Percentiles rank a stretch among this genome's conserved stretches.
phyloP scores from a whole-genome alignment of 2,329 filamentous ascomycete species.

The Epichloe sibirici region DNA sequence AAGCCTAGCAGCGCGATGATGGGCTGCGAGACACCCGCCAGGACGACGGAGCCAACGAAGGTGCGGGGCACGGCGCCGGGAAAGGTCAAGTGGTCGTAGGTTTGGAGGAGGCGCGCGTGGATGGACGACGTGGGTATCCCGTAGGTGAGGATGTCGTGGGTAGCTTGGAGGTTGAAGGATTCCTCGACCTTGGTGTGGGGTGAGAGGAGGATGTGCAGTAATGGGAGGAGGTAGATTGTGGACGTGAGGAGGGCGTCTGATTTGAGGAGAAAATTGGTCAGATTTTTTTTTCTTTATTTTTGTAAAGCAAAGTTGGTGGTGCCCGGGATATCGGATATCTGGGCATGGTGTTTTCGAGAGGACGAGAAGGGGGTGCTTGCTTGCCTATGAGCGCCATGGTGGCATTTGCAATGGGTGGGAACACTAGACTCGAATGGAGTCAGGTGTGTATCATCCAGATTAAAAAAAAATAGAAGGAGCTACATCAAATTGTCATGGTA shows the following conservation, averaged over 20 bases:
- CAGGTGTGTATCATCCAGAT: no score
- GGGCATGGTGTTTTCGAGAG: neutral
- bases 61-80: constrained; percentile 85
- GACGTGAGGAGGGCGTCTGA: constrained; percentile 14
- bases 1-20: constrained; percentile 45
- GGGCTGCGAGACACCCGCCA: constrained; percentile 62
- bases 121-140: constrained; percentile 48
- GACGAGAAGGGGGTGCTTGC: neutral
- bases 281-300: neutral
- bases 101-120: constrained; percentile 36
- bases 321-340: neutral
- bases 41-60: constrained; percentile 68
- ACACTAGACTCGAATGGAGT: no score
- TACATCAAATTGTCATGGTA: neutral
- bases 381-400: constrained; percentile 14
- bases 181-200: constrained; percentile 98
- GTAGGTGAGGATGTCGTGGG: constrained; percentile 77
- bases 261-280: neutral
- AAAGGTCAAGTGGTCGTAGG: constrained; percentile 85
- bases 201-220: constrained; percentile 56
- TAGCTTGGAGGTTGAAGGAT: constrained; percentile 92
- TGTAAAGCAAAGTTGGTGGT: neutral
- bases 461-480: neutral
- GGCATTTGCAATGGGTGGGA: neutral
- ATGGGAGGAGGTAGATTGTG: constrained; percentile 43